phyloP scores from a whole-genome alignment of 129 eudicot genomes.

The Flaveria trinervia region DNA sequence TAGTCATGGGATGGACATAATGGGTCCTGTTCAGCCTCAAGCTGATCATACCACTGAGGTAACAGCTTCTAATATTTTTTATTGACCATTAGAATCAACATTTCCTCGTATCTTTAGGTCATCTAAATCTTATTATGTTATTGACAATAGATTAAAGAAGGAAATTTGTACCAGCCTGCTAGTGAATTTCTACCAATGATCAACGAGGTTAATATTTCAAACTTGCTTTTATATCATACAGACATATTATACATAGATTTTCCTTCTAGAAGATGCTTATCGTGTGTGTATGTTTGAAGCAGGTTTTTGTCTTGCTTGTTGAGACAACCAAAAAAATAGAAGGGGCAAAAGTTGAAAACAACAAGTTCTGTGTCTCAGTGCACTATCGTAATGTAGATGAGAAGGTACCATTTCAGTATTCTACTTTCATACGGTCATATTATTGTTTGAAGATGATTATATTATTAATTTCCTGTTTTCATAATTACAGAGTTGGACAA shows the following conservation, averaged over 20 bases:
- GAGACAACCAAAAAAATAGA: conserved; percentile 59
- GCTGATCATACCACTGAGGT: conserved; percentile 59
- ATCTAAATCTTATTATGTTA: conserved; percentile 23
- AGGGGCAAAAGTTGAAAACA: conserved; percentile 88
- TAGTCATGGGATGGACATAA: conserved; percentile 98
- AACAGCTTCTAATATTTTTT: not conserved
- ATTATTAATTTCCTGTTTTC: not conserved
- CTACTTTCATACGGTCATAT: not conserved
- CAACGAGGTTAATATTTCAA: conserved; percentile 52
- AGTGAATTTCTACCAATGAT: conserved; percentile 85
- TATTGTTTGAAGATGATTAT: not conserved
- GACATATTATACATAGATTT: not conserved
- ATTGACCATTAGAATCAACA: not conserved
- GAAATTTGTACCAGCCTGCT: conserved; percentile 81
- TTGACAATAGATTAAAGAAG: conserved; percentile 49
- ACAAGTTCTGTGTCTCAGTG: conserved; percentile 91
- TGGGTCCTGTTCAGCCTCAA: conserved; percentile 67
- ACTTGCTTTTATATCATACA: not conserved
- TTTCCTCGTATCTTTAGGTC: not conserved
- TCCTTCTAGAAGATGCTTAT: not conserved
- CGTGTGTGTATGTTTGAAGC: conserved; percentile 24
- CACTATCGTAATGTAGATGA: conserved; percentile 95
- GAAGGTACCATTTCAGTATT: conserved; percentile 50
- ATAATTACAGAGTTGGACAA: conserved; percentile 61
- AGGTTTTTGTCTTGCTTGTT: conserved; percentile 64